Evolutionary conservation across 352 stramenopile genomes (phyloP).

Genomic region (Phytopythium boreale): DNA sequence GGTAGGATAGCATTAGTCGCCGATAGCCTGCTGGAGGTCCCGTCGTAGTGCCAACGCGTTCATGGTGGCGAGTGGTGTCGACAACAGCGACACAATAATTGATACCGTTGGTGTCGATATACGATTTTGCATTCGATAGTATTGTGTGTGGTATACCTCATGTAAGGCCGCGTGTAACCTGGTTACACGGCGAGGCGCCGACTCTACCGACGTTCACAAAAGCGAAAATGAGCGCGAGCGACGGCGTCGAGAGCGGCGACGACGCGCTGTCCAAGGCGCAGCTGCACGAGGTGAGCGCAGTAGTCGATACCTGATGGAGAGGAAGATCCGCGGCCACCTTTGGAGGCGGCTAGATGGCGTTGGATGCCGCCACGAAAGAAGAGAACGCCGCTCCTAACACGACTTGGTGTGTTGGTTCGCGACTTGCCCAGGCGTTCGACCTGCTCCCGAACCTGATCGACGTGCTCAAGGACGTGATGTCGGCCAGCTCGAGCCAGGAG

Average conservation of each 20-base stretch:
- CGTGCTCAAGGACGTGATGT: conserved; percentile 81
- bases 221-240: conserved; percentile 25
- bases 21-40: no score
- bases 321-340: neutral
- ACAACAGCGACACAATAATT: no score
- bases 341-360: neutral
- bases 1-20: no score
- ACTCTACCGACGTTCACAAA: no score
- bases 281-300: conserved; percentile 48
- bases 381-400: neutral
- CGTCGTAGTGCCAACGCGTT: no score
- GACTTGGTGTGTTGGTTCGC: neutral
- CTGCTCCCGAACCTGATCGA: conserved; percentile 82
- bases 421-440: conserved; percentile 58
- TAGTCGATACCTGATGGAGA: neutral
- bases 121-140: no score
- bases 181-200: neutral
- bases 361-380: neutral
- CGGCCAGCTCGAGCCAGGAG: conserved; percentile 69
- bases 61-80: no score
- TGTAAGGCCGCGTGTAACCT: neutral
- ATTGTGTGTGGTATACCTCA: neutral
- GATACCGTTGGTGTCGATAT: no score
- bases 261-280: conserved; percentile 60
- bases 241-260: conserved; percentile 12